Evolutionary conservation across 495 filamentous ascomycete genomes (phyloP), one percentile per base, ranked within the genome.

Genomic region (Talaromyces borbonicus): DNA sequence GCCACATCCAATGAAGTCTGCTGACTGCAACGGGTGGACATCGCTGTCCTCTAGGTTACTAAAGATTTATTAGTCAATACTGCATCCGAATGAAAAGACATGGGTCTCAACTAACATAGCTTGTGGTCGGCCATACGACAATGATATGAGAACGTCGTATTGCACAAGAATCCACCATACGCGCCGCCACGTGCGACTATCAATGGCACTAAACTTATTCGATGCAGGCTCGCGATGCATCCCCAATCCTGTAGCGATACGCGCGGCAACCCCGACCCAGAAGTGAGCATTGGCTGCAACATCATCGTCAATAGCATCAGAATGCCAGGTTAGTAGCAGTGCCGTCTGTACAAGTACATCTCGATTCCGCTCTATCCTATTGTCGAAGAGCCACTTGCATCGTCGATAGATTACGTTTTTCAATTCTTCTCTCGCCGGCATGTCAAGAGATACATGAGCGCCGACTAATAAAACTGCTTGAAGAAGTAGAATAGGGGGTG

Each of bases 11-110:
- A 71, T 60, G 46, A 74, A 71, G 53, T 74, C 68, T n/a, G 68
- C 62, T 22, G 45, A 46, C 0, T 59, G 66, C 43, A 73, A 51
- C 2, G 67, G 62, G 11, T 63, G 62, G 3, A 72, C 68, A 49
- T 73, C 70, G 9, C 65, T 72, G 46, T 72, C 70, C 26, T 73
- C 70, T 26, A 69, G 53, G 30, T 72, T 72, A 37, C 67, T 70
- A 43, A 26, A 35, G 26, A 41, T 8, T 24, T 3, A 44, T 51
- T 15, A 53, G 48, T 38, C 14, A 31, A 33, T 9, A 15, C 11
- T 4, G 12, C 15, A 37, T 23, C 25, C 12, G 12, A 42, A 1
- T 32, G 14, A 25, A 39, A 25, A 12, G 0, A 6, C 14, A 30
- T 9, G 15, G 7, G 48, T 11, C 15, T 7, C n/a, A n/a, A 50